Percentiles rank a stretch among this genome's conserved stretches.
Conservation (phyloP, 2,329 filamentous ascomycete genomes). For the Purpureocillium lavendulum region DNA sequence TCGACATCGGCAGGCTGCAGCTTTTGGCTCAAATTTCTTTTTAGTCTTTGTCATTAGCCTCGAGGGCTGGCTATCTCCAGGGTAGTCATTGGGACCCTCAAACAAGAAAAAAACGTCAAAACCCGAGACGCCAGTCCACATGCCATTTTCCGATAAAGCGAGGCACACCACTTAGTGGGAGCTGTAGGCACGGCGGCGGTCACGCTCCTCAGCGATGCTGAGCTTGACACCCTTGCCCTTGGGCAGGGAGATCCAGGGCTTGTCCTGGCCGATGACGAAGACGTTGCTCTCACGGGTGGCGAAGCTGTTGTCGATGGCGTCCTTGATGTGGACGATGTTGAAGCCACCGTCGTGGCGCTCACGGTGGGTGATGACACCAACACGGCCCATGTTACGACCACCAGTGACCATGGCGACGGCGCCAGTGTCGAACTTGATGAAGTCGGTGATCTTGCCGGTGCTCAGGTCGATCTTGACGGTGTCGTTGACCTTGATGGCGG, state of each 20-base stretch:
- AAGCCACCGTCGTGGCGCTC: slow-evolving; percentile 99
- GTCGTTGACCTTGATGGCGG: slow-evolving; percentile 98
- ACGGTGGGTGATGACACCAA: slow-evolving; percentile 99
- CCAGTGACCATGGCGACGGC: slow-evolving; percentile 97
- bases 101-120: slow-evolving; percentile 26
- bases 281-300: slow-evolving; percentile 99
- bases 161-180: slow-evolving; percentile 37
- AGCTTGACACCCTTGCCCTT: slow-evolving; percentile 99
- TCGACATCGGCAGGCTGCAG: neutral
- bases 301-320: slow-evolving; percentile 99
- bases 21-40: slow-evolving; percentile 11
- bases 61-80: slow-evolving; percentile 25
- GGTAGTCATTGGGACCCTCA: slow-evolving; percentile 16
- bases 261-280: slow-evolving; percentile 96
- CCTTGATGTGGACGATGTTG: slow-evolving; percentile 99
- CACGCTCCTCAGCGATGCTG: slow-evolving; percentile 96
- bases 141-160: slow-evolving; percentile 21
- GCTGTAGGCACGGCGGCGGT: slow-evolving; percentile 74
- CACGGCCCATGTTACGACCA: slow-evolving; percentile 99
- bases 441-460: slow-evolving; percentile 97
- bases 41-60: slow-evolving; percentile 27
- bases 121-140: slow-evolving; percentile 32
- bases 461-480: slow-evolving; percentile 98
- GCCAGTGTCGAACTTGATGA: slow-evolving; percentile 98
- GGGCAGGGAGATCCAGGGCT: slow-evolving; percentile 98